A percentile compares a stretch with the other conserved stretches of the same genome.
Conservation (phyloP, 305 asterid species). For the Petunia hybrid region DNA sequence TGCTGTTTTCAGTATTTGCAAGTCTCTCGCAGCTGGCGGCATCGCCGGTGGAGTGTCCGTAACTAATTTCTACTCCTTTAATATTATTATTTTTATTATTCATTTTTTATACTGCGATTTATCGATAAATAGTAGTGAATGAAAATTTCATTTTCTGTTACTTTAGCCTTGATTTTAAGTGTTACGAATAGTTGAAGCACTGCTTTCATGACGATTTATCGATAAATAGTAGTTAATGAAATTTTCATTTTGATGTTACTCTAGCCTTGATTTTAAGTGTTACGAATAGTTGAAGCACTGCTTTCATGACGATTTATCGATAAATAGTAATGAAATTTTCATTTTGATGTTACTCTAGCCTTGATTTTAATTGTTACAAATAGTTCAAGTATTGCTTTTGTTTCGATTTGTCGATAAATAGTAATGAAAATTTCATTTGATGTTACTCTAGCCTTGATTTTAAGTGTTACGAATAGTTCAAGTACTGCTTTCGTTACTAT, state of each 20-base stretch:
- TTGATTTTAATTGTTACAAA: background rate
- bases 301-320: background rate
- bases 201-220: background rate
- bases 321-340: background rate
- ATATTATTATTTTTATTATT: background rate
- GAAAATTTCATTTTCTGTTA: background rate
- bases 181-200: background rate
- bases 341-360: background rate
- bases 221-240: background rate
- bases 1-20: conserved; percentile 46
- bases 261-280: conserved; percentile 17
- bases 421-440: background rate
- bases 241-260: background rate
- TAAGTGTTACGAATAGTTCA: background rate
- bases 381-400: background rate
- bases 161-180: background rate
- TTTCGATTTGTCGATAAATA: background rate
- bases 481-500: too few species aligned
- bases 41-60: conserved; percentile 57
- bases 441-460: background rate
- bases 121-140: background rate
- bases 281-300: background rate
- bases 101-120: background rate
- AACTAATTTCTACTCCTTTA: background rate
- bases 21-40: conserved; percentile 58